These are phyloP conservation scores for Mortierella sp. DNA, from an alignment of 371 early-diverging fungal species.

Conservation along the genomic window DNA sequence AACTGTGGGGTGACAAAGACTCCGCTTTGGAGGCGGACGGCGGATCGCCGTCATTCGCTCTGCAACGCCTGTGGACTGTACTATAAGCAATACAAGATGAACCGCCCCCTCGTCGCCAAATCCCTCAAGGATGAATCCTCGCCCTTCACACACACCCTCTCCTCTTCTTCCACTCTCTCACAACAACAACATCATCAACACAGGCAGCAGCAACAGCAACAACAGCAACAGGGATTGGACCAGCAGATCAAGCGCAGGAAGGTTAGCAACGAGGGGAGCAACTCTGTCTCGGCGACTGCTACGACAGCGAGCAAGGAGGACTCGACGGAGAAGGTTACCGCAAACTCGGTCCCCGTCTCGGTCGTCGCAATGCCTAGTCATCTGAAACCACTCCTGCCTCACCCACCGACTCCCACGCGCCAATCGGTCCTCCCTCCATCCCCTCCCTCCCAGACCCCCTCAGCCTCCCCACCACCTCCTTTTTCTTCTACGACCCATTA, in stretches of 20 bases:
- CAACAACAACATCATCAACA: not conserved
- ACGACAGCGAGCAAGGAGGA: not conserved
- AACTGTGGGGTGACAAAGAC: slow-evolving; percentile 87
- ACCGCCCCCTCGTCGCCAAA: slow-evolving; percentile 74
- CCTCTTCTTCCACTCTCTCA: not conserved
- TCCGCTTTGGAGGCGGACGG: slow-evolving; percentile 88
- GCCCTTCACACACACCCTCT: not conserved
- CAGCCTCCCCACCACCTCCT: not conserved
- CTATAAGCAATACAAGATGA: slow-evolving; percentile 80
- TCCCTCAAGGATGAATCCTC: slow-evolving; percentile 20
- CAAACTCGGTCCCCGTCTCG: not conserved
- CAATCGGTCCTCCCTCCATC: slow-evolving; percentile 4
- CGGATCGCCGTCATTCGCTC: slow-evolving; percentile 78
- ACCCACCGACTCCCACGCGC: slow-evolving; percentile 31
- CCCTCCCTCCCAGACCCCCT: not conserved
- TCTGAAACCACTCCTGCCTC: slow-evolving; percentile 39
- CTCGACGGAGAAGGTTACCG: not conserved
- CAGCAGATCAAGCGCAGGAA: slow-evolving; percentile 39
- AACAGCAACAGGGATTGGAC: not conserved
- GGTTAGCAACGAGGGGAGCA: slow-evolving; percentile 13
- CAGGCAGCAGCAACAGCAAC: slow-evolving; percentile 6
- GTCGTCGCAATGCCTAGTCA: not conserved
- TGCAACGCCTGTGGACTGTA: slow-evolving; percentile 91
- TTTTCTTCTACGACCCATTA: not conserved
- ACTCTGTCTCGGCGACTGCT: not conserved